Percentiles rank a stretch among this genome's conserved stretches.
Evolutionary conservation across 306 rosid species (phyloP).

Genomic region (Cyamopsis tetragonoloba): DNA sequence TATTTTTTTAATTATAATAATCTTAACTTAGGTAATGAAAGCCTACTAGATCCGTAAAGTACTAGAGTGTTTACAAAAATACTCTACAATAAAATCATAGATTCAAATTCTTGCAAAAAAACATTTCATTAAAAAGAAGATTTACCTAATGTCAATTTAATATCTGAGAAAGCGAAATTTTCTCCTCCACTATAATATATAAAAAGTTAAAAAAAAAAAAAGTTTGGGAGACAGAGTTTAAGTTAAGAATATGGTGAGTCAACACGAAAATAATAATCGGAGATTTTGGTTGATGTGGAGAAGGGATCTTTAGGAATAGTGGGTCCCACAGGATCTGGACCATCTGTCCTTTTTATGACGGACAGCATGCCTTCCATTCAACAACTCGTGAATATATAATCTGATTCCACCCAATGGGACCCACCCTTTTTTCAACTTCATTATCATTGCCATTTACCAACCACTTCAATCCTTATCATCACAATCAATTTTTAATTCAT

Average conservation of each 20-base stretch:
- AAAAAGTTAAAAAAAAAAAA: too few species aligned
- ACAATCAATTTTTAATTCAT: neutral
- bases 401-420: constrained; percentile 40
- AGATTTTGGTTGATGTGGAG: constrained; percentile 21
- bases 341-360: constrained; percentile 70
- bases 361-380: constrained; percentile 61
- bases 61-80: too few species aligned
- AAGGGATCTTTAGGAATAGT: constrained; percentile 27
- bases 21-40: too few species aligned
- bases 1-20: too few species aligned
- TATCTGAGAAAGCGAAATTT: too few species aligned
- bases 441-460: neutral
- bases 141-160: too few species aligned
- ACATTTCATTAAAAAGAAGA: too few species aligned
- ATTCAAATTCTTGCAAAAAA: too few species aligned
- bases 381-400: constrained; percentile 66
- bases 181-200: too few species aligned
- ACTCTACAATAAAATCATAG: too few species aligned
- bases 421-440: neutral
- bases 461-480: neutral
- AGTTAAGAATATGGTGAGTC: too few species aligned
- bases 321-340: constrained; percentile 50
- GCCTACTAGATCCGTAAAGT: too few species aligned
- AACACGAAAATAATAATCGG: constrained; percentile 43
- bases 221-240: neutral